Base-by-base conservation (phyloP, 2,329 filamentous ascomycete genomes). In the Purpureocillium lavendulum region DNA sequence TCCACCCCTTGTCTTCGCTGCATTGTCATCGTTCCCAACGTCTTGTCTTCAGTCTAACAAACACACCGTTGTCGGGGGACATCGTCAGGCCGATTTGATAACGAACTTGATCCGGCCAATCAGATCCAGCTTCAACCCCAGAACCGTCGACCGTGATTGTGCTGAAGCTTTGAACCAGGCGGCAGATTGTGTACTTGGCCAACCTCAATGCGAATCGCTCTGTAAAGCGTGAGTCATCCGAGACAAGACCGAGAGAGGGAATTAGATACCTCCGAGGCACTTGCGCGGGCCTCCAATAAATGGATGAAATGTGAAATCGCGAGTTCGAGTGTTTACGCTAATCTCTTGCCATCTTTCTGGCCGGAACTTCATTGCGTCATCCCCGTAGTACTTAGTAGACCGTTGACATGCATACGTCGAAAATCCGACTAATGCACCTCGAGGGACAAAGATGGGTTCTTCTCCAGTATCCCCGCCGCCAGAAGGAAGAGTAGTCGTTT, bases 251-350 rank as follows among this genome's bases (percentile, higher is more conserved):
- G 10, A 26, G 33, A 30, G 16, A 17, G 18, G 13, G 38, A 12
- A 6, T 18, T 18, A 32, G 34, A 7, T 38, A 44, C 41, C 35
- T 21, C 41, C 39, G 12, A 44, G 41, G 30, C 41, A 43, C 38
- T 38, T 43, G 30, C 41, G 41, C 12, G 41, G 41, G 5, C 41
- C 41, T 30, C 41, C 41, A 12, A 43, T 36, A 16, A 43, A 43
- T 10, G 41, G 37, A 29, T 43, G 41, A 31, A 43, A 43, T 26
- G 41, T 40, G 13, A 43, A 43, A 17, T 43, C 21, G 6, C 17
- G 37, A 13, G 16, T 43, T 12, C 41, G 38, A 14, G 24, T 7
- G 15, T 31, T 37, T 14, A 24, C 37, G 26, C 30, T 13, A 33
- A 40, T 26, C 10, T 26, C 21, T 26, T 26, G 21, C 21, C 21